Conservation (phyloP, 176 grass and related monocot species). For the Musa acuminata region DNA sequence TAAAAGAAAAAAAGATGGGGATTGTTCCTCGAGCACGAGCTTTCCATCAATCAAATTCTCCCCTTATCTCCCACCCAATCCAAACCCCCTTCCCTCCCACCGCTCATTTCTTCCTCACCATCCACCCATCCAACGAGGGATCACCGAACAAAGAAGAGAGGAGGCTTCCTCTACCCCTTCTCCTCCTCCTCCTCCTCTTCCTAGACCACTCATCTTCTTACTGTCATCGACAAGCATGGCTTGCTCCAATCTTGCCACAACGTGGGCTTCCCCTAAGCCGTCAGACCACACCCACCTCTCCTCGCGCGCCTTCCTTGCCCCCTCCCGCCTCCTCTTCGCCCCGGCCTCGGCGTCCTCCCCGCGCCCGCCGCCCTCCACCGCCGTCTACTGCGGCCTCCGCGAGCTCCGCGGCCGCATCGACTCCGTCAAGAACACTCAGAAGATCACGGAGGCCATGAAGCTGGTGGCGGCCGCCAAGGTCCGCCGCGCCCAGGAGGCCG, state of each 20-base stretch:
- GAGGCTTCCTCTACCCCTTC: too few species aligned
- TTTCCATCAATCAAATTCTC: too few species aligned
- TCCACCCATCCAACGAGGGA: too few species aligned
- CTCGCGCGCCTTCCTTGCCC: not conserved
- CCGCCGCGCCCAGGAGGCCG: constrained; percentile 8
- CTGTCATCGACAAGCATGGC: not conserved
- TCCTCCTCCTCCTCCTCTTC: too few species aligned
- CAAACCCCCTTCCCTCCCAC: too few species aligned
- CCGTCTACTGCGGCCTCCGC: not conserved
- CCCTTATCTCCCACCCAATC: too few species aligned
- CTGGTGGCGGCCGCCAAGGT: constrained; percentile 14
- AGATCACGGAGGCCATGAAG: constrained; percentile 15
- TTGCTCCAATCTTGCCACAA: not conserved
- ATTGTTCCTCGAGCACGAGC: too few species aligned
- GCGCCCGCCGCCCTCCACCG: not conserved
- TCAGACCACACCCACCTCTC: not conserved
- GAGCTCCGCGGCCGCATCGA: not conserved
- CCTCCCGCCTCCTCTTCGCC: not conserved
- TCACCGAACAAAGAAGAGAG: too few species aligned
- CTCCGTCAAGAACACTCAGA: constrained; percentile 5
- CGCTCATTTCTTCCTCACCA: too few species aligned
- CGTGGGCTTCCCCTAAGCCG: not conserved
- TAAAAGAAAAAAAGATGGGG: too few species aligned
- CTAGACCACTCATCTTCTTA: too few species aligned
- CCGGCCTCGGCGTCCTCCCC: not conserved